Evolutionary conservation across 2,329 filamentous ascomycete genomes (phyloP).

Genomic region (Reticulascus tulasneorum): DNA sequence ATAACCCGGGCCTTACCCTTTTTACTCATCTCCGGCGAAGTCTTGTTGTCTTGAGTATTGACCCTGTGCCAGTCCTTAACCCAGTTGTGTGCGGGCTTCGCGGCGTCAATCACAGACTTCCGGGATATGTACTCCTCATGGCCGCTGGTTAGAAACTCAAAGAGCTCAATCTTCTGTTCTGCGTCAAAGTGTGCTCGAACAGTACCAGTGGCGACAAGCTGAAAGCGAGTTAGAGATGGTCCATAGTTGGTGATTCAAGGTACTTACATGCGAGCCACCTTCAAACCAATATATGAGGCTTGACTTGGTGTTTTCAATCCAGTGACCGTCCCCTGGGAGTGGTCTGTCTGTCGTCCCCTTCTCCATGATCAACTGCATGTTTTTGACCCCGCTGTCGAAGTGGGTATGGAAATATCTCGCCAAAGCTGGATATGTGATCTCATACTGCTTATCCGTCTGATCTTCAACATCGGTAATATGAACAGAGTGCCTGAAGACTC

Average conservation of each 20-base stretch:
- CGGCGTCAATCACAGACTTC: slow-evolving; percentile 56
- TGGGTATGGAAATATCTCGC: slow-evolving; percentile 87
- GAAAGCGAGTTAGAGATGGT: slow-evolving; percentile 4
- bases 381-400: slow-evolving; percentile 80
- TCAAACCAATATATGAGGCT: slow-evolving; percentile 89
- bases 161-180: slow-evolving; percentile 74
- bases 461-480: slow-evolving; percentile 53
- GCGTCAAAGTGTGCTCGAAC: slow-evolving; percentile 76
- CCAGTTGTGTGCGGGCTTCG: slow-evolving; percentile 60
- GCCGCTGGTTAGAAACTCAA: slow-evolving; percentile 73
- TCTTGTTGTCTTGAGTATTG: slow-evolving; percentile 53
- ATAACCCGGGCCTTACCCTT: slow-evolving; percentile 56
- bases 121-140: slow-evolving; percentile 84
- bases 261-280: slow-evolving; percentile 72
- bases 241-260: neutral
- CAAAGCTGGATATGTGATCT: slow-evolving; percentile 77
- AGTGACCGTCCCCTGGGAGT: slow-evolving; percentile 61
- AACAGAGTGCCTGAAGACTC: slow-evolving; percentile 72
- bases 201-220: slow-evolving; percentile 75
- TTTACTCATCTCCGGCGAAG: slow-evolving; percentile 64
- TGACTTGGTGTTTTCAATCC: slow-evolving; percentile 71
- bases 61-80: slow-evolving; percentile 61
- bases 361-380: slow-evolving; percentile 82
- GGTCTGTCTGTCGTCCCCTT: slow-evolving; percentile 53
- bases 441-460: slow-evolving; percentile 71